Percentiles rank a stretch among this genome's conserved stretches.
These are phyloP conservation scores for Trichoderma parareesei DNA, from an alignment of 495 filamentous ascomycete species.

Conservation along the genomic window DNA sequence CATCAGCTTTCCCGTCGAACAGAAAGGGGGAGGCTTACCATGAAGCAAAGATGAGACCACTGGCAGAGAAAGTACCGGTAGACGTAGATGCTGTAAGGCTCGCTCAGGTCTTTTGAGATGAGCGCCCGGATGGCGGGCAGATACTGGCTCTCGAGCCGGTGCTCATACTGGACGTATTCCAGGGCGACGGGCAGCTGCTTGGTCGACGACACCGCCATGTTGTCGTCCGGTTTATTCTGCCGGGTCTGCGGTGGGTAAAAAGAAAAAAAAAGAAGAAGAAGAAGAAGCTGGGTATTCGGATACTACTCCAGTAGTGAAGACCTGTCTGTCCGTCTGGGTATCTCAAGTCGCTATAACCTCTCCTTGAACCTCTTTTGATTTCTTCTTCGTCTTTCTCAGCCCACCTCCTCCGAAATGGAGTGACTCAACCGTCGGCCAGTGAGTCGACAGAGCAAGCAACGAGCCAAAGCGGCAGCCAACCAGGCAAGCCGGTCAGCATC, in stretches of 20 bases:
- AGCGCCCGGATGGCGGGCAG: conserved; percentile 82
- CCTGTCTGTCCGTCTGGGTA: not conserved
- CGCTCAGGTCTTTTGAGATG: conserved; percentile 94
- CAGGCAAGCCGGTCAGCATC: conserved; percentile 7
- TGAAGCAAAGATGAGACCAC: conserved; percentile 94
- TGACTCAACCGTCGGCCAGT: conserved; percentile 7
- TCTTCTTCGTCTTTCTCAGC: not conserved
- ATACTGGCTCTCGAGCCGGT: conserved; percentile 67
- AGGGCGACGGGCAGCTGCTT: conserved; percentile 44
- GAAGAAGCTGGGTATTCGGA: too few species aligned
- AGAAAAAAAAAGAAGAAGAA: too few species aligned
- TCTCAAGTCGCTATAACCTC: not conserved
- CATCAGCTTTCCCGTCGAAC: too few species aligned
- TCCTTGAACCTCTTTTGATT: not conserved
- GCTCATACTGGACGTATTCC: conserved; percentile 77
- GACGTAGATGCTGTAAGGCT: conserved; percentile 99
- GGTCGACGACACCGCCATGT: not conserved
- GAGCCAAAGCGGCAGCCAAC: conserved; percentile 7
- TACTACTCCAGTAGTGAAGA: too few species aligned
- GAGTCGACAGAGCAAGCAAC: not conserved
- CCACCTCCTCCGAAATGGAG: not conserved
- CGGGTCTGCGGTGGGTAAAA: not conserved
- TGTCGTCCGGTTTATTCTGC: not conserved
- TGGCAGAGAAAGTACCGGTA: conserved; percentile 98
- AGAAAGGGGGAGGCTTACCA: conserved; percentile 42